Conservation (phyloP, 2,329 filamentous ascomycete species). For the Talaromyces islandicus region DNA sequence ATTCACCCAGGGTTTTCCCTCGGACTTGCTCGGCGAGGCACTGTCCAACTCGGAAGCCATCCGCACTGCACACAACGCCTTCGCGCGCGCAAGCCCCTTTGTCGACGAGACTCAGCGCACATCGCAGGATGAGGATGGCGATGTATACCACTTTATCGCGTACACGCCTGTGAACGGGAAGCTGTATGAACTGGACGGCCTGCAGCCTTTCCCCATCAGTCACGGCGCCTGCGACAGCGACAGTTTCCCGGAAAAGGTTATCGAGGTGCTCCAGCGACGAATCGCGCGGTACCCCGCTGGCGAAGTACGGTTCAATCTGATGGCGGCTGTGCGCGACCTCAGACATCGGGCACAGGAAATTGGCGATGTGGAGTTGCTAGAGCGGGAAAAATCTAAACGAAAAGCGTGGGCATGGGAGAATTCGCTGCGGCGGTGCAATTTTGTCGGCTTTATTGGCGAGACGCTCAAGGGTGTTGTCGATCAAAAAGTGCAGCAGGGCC, state of each 20-base stretch:
- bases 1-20: constrained; percentile 77
- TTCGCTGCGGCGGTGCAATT: constrained; percentile 84
- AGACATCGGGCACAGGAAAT: constrained; percentile 70
- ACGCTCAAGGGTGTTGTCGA: constrained; percentile 79
- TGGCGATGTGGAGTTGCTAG: constrained; percentile 73
- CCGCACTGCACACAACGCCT: constrained; percentile 79
- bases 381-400: constrained; percentile 76
- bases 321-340: constrained; percentile 85
- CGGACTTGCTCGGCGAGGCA: constrained; percentile 66
- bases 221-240: constrained; percentile 69
- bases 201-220: constrained; percentile 86
- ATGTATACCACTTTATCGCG: constrained; percentile 96
- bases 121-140: constrained; percentile 64
- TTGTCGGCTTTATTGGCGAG: constrained; percentile 91
- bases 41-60: constrained; percentile 66
- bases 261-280: constrained; percentile 77
- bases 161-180: constrained; percentile 75
- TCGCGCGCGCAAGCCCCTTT: constrained; percentile 83
- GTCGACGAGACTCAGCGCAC: constrained; percentile 78
- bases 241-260: constrained; percentile 72
- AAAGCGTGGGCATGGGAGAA: constrained; percentile 93
- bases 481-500: constrained; percentile 60
- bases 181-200: constrained; percentile 90
- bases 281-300: constrained; percentile 76
- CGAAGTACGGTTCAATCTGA: constrained; percentile 92